Percentiles rank a stretch among this genome's conserved stretches.
These are phyloP conservation scores for Claviceps paspali DNA, from an alignment of 2,329 filamentous ascomycete genomes.

Conservation along the genomic window DNA sequence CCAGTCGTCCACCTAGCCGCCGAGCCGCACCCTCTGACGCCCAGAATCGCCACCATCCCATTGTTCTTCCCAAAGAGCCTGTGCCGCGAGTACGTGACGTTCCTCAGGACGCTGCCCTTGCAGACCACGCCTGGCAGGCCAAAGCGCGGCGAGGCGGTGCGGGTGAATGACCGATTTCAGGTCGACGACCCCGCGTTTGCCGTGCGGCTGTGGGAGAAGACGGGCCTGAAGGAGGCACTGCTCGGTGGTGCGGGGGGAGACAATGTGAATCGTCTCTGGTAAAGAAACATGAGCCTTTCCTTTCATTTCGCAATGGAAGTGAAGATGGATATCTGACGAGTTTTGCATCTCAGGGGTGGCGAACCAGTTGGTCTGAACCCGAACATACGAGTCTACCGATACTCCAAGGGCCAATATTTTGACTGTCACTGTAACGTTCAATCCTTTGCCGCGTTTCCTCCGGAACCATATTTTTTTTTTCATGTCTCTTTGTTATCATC, in stretches of 20 bases:
- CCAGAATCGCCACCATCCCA: slow-evolving; percentile 57
- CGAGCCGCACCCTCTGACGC: slow-evolving; percentile 30
- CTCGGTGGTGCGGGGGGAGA: slow-evolving; percentile 17
- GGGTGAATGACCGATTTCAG: slow-evolving; percentile 84
- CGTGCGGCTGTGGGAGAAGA: slow-evolving; percentile 58
- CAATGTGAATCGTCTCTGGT: slow-evolving; percentile 29
- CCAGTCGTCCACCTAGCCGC: slow-evolving; percentile 49
- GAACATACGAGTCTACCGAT: slow-evolving; percentile 82
- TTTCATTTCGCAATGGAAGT: no score
- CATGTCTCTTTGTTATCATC: no score
- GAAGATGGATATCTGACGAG: neutral
- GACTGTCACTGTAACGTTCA: slow-evolving; percentile 55
- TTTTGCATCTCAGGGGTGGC: slow-evolving; percentile 50
- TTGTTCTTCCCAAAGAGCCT: slow-evolving; percentile 62
- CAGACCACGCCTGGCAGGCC: slow-evolving; percentile 65
- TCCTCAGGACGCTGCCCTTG: slow-evolving; percentile 53
- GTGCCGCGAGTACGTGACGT: slow-evolving; percentile 61
- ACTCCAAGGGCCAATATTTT: slow-evolving; percentile 76
- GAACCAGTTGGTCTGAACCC: slow-evolving; percentile 71
- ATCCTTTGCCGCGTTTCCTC: no score
- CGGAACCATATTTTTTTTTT: no score
- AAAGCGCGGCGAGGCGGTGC: slow-evolving; percentile 63
- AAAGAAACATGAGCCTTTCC: no score
- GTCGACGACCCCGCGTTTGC: slow-evolving; percentile 64
- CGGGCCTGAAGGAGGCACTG: slow-evolving; percentile 52